Evolutionary conservation across 257 asterid genomes (phyloP), one percentile per base, ranked within the genome.

Genomic region (Fraxinus americana): DNA sequence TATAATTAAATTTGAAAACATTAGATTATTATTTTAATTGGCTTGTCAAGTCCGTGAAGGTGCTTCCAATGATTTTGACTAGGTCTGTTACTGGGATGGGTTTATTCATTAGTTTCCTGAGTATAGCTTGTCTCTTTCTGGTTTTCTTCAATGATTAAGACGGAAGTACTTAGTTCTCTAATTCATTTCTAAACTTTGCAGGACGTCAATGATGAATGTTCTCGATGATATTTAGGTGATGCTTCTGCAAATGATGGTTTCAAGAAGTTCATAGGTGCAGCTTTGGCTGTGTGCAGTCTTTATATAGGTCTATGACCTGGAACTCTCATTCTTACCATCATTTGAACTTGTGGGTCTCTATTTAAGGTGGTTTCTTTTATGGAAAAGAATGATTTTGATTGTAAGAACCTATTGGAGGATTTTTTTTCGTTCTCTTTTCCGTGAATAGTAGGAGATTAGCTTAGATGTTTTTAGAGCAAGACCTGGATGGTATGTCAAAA

Each of bases 371-470:
- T 35, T 61, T 73, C 54, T 67, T 73, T 76, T 34, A 35, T 43
- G 35, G 32, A 57, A 43, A 77, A 32, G 61, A 43, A 73, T 63
- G 74, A 68, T 50, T 67, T 77, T 72, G 78, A 82, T 82, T 82
- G 78, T 61, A 45, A 8, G 63, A 61, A 72, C 43, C 72, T 72
- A 57, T 27, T 43, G 72, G 16, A 27, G 67, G 61, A 71, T 32
- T 3, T 32, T n/a, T 48, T 52, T 57, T 10, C 63, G n/a, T 32
- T 25, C 36, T 21, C 67, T 29, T 72, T 59, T 75, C 14, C 57
- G 12, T 27, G 36, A 65, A 29, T 23, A 39, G 72, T 63, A 39
- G 32, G 14, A 35, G 17, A 48, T 29, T n/a, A 38, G 39, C 19
- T 1, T 14, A 57, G 39, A n/a, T 45, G 13, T 36, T 14, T 12